Percentiles rank a stretch among this genome's conserved stretches.
Conservation (phyloP, 257 asterid species). For the Solanum peruvianum region DNA sequence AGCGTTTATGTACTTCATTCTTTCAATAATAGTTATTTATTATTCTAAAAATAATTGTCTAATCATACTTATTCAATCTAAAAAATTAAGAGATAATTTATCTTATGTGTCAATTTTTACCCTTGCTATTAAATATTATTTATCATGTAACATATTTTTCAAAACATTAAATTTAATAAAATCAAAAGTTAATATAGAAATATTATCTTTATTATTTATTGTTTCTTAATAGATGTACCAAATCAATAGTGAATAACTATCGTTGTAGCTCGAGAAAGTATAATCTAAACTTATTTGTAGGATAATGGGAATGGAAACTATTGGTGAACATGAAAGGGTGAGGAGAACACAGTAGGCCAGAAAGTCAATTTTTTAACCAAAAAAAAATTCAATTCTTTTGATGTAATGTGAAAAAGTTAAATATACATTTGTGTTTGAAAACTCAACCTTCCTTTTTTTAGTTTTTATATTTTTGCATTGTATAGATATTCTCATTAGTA, state of each 20-base stretch:
- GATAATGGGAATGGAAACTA: neutral
- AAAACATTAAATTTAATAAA: too few relatives aligned
- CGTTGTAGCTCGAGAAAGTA: too few relatives aligned
- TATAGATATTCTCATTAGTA: too few relatives aligned
- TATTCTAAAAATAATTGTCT: too few relatives aligned
- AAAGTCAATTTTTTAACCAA: neutral
- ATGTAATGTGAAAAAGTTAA: neutral
- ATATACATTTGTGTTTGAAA: neutral
- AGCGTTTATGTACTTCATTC: neutral
- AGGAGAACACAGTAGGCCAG: neutral
- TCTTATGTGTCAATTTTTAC: neutral
- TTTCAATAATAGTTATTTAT: too few relatives aligned
- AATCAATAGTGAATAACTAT: too few relatives aligned
- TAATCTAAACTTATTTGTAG: neutral
- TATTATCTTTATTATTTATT: too few relatives aligned
- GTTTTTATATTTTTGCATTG: neutral
- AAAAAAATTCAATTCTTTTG: neutral
- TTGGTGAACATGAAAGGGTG: neutral
- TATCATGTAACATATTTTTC: too few relatives aligned
- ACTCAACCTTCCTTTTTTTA: neutral
- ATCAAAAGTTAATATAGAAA: too few relatives aligned
- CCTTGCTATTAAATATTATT: too few relatives aligned
- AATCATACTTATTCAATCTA: too few relatives aligned
- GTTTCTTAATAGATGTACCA: fast-evolving
- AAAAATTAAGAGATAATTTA: too few relatives aligned